These are phyloP conservation scores for Areca catechu DNA, from an alignment of 176 grass and related monocot species.

Conservation along the genomic window DNA sequence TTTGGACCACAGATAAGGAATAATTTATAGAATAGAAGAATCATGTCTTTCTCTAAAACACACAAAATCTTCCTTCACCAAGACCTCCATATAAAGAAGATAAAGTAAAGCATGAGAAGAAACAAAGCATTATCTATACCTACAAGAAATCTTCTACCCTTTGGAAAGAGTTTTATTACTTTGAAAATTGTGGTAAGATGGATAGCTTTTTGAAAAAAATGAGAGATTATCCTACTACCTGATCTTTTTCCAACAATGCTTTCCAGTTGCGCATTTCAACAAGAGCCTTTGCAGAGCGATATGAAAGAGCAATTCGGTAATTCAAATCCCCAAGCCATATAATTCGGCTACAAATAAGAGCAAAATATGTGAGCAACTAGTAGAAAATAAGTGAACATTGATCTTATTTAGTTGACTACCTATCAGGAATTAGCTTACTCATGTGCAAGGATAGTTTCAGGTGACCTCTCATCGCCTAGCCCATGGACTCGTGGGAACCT, in stretches of 20 bases:
- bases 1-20: slow-evolving; percentile 1
- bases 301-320: slow-evolving; percentile 94
- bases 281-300: slow-evolving; percentile 88
- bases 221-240: slow-evolving; percentile 34
- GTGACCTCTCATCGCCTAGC: slow-evolving; percentile 58
- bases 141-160: too few species aligned
- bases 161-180: too few species aligned
- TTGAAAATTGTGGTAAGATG: too few species aligned
- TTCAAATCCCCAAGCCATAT: slow-evolving; percentile 99
- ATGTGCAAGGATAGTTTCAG: slow-evolving; percentile 85
- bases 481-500: slow-evolving; percentile 80
- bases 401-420: too few species aligned
- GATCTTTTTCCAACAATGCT: slow-evolving; percentile 96
- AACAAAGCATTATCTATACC: too few species aligned
- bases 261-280: slow-evolving; percentile 99
- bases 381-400: too few species aligned
- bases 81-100: too few species aligned
- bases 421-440: slow-evolving; percentile 43
- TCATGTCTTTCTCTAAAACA: too few species aligned
- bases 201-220: too few species aligned
- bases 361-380: too few species aligned
- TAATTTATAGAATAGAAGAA: neutral
- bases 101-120: too few species aligned
- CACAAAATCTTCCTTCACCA: too few species aligned
- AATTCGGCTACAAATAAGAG: slow-evolving; percentile 44